Base-by-base conservation (phyloP, 2,329 filamentous ascomycete species). In the Cordyceps farinosa region DNA sequence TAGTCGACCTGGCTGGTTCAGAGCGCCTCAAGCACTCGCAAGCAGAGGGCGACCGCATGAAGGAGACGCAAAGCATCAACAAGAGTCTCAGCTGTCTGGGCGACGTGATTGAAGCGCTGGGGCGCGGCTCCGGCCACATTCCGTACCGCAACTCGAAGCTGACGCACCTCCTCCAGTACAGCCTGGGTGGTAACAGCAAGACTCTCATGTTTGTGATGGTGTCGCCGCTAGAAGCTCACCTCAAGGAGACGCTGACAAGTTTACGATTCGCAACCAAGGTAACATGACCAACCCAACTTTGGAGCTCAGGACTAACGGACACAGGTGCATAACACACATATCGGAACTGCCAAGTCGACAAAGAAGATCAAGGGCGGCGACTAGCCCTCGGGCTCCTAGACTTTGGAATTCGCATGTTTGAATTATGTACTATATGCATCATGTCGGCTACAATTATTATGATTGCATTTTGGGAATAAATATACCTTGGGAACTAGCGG, bases 161-260 rank as follows among this genome's bases (percentile, higher is more conserved):
- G 67, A 99, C 95, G 9, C 96, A 97, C 72, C 83, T 99, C 53
- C 84, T 99, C 44, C 92, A 98, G 84, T 96, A 95, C 73, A 97
- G 92, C 3, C 81, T 99, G 8, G 94, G 95, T 4, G 95, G 95
- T 17, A 97, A 97, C 75, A 95, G 90, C 69, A 96, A 97, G 79
- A 99, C 95, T 0, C 88, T 99, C 70, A 99, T 99, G 95, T 97
- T 99, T 75, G 92, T 98, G 74, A 98, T 98, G 93, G 90, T 97
- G 63, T 95, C 90, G 69, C 95, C 95, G 40, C 80, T 98, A 64
- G 91, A 96, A 78, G 90, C 88, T 6, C 95, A 98, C 78, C 80
- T 97, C 67, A 90, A 89, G 71, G 95, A 99, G 81, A 97, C 93
- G 3, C 81, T 97, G 73, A 97, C 93, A 51, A 97, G 92, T 81